These are phyloP conservation scores for Teratosphaeriaceae sp. DNA, from an alignment of 2,329 filamentous ascomycete genomes.

Conservation along the genomic window DNA sequence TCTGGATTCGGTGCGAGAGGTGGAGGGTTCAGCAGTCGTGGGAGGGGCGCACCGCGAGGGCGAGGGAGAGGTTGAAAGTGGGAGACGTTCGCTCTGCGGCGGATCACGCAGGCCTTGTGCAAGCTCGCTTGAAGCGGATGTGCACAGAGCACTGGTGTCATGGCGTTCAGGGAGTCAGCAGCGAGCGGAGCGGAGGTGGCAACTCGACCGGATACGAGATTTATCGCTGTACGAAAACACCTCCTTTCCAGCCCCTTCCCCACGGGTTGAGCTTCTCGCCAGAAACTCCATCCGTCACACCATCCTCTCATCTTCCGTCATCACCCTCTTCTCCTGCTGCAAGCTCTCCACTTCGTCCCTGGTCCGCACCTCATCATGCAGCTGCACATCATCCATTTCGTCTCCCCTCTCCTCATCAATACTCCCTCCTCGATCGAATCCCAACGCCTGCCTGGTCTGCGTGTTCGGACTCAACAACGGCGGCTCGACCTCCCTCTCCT, in stretches of 20 bases:
- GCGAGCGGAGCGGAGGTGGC: no score
- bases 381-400: background rate
- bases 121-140: no score
- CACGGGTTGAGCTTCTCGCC: no score
- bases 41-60: slow-evolving; percentile 25
- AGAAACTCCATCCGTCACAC: no score
- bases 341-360: no score
- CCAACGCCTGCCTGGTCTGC: background rate
- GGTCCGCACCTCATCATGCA: slow-evolving; percentile 1
- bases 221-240: no score
- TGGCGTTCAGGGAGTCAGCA: background rate
- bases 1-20: slow-evolving; percentile 22
- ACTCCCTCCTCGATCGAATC: background rate
- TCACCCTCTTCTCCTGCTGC: slow-evolving; percentile 2
- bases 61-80: slow-evolving; percentile 34
- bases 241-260: no score
- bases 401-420: background rate
- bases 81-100: no score
- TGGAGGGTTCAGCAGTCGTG: slow-evolving; percentile 24
- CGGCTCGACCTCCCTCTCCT: background rate
- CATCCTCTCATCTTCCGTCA: slow-evolving; percentile 2
- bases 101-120: no score
- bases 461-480: slow-evolving; percentile 1
- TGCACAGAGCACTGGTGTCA: background rate
- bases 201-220: no score